A percentile compares a stretch with the other conserved stretches of the same genome.
phyloP scores from a whole-genome alignment of 768 basidiomycete species.

The Sutorius australiensis region DNA sequence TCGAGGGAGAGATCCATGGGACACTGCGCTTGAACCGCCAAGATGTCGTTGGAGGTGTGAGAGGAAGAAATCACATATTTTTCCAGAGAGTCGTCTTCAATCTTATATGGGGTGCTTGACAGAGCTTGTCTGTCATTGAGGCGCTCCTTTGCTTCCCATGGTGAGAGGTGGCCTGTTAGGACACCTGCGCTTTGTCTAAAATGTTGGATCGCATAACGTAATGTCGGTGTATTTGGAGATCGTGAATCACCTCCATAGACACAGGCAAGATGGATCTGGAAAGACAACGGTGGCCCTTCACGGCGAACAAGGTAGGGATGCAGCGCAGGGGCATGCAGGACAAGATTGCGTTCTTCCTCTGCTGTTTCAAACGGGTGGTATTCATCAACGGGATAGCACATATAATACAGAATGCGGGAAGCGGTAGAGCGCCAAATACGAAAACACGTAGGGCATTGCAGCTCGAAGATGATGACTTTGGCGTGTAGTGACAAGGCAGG shows the following conservation, averaged over 20 bases:
- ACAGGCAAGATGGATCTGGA: neutral
- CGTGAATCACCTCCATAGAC: no score
- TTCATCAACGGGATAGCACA: neutral
- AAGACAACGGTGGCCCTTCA: no score
- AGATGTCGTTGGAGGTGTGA: neutral
- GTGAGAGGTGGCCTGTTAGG: neutral
- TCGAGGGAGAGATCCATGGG: no score
- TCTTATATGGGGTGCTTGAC: neutral
- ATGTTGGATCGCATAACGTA: neutral
- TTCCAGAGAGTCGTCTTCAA: neutral
- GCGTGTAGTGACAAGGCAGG: no score
- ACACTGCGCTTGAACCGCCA: no score
- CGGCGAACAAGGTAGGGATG: neutral
- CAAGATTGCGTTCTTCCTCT: neutral
- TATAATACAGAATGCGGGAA: conserved; percentile 30
- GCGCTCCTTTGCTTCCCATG: no score
- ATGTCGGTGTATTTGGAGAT: neutral
- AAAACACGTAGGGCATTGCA: conserved; percentile 5
- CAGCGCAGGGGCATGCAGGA: conserved; percentile 25
- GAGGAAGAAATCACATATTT: neutral
- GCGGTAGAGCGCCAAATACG: conserved; percentile 39
- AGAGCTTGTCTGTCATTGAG: no score
- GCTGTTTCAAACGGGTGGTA: neutral
- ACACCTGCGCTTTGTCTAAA: neutral
- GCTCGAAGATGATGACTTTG: no score